phyloP scores from a whole-genome alignment of 345 rosid species.

The Syzygium aromaticum region DNA sequence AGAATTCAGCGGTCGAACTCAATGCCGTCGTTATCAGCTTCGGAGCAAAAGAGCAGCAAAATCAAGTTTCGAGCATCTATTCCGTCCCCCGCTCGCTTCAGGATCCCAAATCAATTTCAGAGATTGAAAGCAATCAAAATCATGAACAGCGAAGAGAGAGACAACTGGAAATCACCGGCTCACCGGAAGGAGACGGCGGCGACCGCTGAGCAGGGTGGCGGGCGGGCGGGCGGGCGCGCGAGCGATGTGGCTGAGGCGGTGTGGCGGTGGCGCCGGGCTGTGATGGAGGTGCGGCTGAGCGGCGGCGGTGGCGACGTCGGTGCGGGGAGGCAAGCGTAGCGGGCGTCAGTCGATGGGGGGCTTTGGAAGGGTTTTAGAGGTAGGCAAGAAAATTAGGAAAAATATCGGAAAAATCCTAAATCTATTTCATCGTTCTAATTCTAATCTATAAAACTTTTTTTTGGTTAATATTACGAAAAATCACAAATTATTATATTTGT shows the following conservation, averaged over 20 bases:
- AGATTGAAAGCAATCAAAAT: neutral
- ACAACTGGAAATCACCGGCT: neutral
- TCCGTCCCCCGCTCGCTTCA: neutral
- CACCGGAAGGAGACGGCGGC: neutral
- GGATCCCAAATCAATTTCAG: neutral
- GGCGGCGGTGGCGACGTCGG: neutral
- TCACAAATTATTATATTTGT: too few relatives aligned
- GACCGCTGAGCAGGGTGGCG: neutral
- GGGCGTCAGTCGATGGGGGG: neutral
- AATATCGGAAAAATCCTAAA: too few relatives aligned
- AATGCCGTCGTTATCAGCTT: neutral
- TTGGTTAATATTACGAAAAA: too few relatives aligned
- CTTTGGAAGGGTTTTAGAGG: neutral
- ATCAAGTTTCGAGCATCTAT: neutral
- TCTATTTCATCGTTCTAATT: too few relatives aligned
- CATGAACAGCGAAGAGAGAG: neutral
- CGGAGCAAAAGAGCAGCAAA: neutral
- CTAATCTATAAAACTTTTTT: too few relatives aligned
- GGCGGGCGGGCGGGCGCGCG: neutral
- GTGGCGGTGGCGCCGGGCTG: neutral
- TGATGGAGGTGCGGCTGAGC: neutral
- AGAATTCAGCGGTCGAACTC: neutral
- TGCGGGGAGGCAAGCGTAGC: neutral
- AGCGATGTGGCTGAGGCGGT: neutral
- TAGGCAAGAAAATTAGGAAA: neutral